A percentile compares a stretch with the other conserved stretches of the same genome.
Conservation (phyloP, 2,329 filamentous ascomycete genomes). For the Phialophora verrucosa region DNA sequence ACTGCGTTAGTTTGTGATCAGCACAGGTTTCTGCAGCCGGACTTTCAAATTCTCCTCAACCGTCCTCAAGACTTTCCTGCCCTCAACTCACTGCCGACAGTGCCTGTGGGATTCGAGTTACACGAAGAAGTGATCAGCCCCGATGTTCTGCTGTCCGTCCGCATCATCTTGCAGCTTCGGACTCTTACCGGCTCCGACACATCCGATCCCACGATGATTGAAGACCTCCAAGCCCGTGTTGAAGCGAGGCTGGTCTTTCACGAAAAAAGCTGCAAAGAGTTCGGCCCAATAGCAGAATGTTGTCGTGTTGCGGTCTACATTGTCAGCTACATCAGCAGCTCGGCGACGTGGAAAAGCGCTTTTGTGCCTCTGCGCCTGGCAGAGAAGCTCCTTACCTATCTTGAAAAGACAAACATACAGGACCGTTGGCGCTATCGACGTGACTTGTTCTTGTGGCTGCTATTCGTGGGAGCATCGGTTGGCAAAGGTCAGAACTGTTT, state of each 20-base stretch:
- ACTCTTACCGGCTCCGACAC: background rate
- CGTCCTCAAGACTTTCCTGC: slow-evolving; percentile 1
- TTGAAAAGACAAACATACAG: slow-evolving; percentile 6
- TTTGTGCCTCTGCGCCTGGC: slow-evolving; percentile 17
- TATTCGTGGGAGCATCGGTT: slow-evolving; percentile 21
- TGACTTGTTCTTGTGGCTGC: slow-evolving; percentile 23
- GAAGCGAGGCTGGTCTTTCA: slow-evolving; percentile 18
- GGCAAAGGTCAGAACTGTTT: slow-evolving; percentile 3
- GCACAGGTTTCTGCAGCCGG: slow-evolving; percentile 14
- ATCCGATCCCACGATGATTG: slow-evolving; percentile 1
- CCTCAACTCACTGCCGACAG: background rate
- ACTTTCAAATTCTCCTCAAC: slow-evolving; percentile 16
- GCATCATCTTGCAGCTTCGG: slow-evolving; percentile 10
- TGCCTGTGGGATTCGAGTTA: slow-evolving; percentile 20
- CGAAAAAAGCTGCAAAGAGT: slow-evolving; percentile 11
- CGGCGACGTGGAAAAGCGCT: background rate
- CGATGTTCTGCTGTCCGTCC: slow-evolving; percentile 15
- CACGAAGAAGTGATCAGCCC: slow-evolving; percentile 20
- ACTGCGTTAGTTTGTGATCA: slow-evolving; percentile 11
- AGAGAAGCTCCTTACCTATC: slow-evolving; percentile 12
- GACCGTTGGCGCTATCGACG: slow-evolving; percentile 18
- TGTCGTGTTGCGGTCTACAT: slow-evolving; percentile 26
- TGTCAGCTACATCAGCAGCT: slow-evolving; percentile 16
- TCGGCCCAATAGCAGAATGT: slow-evolving; percentile 23
- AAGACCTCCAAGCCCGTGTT: slow-evolving; percentile 19